These are phyloP conservation scores for Thelonectria discophora DNA, from an alignment of 2,329 filamentous ascomycete species.

Conservation along the genomic window DNA sequence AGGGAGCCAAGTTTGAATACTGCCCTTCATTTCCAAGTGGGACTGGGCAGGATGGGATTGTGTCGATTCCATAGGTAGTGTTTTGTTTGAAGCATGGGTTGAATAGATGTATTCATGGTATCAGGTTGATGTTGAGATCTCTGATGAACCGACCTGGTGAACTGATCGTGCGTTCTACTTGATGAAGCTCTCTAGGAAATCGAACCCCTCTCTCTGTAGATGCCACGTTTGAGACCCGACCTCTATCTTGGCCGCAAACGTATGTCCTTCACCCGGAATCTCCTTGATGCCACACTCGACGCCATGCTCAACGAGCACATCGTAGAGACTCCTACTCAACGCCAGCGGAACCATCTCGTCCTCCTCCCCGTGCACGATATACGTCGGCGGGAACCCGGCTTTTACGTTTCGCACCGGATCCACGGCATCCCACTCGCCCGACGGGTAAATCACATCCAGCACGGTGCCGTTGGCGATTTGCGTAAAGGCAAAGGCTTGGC, in stretches of 20 bases:
- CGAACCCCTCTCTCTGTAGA: constrained; percentile 51
- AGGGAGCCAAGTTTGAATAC: too few species aligned
- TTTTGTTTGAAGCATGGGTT: too few species aligned
- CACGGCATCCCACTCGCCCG: constrained; percentile 39
- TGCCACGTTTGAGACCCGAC: constrained; percentile 48
- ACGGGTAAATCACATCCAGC: constrained; percentile 44
- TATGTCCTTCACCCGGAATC: constrained; percentile 53
- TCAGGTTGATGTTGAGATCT: too few species aligned
- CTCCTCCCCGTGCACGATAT: constrained; percentile 51
- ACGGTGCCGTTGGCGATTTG: constrained; percentile 53
- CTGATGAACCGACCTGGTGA: too few species aligned
- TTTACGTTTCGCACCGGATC: constrained; percentile 49
- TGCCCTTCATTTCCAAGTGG: too few species aligned
- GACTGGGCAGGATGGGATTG: too few species aligned
- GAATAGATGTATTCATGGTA: too few species aligned
- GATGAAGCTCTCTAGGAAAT: constrained; percentile 49
- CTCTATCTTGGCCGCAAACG: constrained; percentile 53
- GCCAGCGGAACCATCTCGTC: constrained; percentile 51
- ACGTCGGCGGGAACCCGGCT: constrained; percentile 48
- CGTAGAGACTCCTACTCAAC: constrained; percentile 46
- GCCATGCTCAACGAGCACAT: constrained; percentile 39
- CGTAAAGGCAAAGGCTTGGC: constrained; percentile 52
- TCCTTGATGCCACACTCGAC: constrained; percentile 49
- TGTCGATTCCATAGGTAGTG: too few species aligned
- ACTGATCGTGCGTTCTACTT: too few species aligned